A percentile compares a stretch with the other conserved stretches of the same genome.
Conservation (phyloP, 192 early-diverging fungal genomes). For the Bifiguratus adelaidae region DNA sequence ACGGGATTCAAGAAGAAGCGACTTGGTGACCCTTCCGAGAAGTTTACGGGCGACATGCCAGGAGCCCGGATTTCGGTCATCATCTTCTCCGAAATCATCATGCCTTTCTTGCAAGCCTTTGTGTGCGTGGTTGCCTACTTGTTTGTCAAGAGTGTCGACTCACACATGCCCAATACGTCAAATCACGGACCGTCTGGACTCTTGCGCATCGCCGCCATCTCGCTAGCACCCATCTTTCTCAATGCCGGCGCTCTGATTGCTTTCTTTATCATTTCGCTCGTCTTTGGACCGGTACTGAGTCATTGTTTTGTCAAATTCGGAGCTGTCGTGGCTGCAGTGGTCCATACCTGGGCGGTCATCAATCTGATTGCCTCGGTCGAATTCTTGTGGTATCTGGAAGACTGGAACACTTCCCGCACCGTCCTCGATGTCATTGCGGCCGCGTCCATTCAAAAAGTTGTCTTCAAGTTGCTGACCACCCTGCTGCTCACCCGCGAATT, state of each 20-base stretch:
- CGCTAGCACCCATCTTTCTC: constrained; percentile 39
- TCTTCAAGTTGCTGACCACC: constrained; percentile 46
- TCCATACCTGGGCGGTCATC: constrained; percentile 36
- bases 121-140: constrained; percentile 38
- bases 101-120: constrained; percentile 44
- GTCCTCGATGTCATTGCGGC: constrained; percentile 43
- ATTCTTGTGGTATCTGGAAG: constrained; percentile 45
- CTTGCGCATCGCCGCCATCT: constrained; percentile 36
- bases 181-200: constrained; percentile 13
- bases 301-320: constrained; percentile 28
- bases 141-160: constrained; percentile 38
- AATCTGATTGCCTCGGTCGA: constrained; percentile 36
- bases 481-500: constrained; percentile 55
- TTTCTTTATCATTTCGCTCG: constrained; percentile 39
- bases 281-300: constrained; percentile 35
- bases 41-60: constrained; percentile 30
- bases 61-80: constrained; percentile 46
- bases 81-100: constrained; percentile 45
- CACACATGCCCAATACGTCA: neutral
- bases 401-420: constrained; percentile 34
- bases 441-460: constrained; percentile 42
- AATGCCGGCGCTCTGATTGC: constrained; percentile 40
- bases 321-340: constrained; percentile 45
- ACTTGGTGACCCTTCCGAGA: constrained; percentile 36
- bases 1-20: constrained; percentile 57